Percentiles rank a stretch among this genome's conserved stretches.
Evolutionary conservation across 805 yeast genomes (phyloP).

Genomic region (Wilhelminamyces savonicus): DNA sequence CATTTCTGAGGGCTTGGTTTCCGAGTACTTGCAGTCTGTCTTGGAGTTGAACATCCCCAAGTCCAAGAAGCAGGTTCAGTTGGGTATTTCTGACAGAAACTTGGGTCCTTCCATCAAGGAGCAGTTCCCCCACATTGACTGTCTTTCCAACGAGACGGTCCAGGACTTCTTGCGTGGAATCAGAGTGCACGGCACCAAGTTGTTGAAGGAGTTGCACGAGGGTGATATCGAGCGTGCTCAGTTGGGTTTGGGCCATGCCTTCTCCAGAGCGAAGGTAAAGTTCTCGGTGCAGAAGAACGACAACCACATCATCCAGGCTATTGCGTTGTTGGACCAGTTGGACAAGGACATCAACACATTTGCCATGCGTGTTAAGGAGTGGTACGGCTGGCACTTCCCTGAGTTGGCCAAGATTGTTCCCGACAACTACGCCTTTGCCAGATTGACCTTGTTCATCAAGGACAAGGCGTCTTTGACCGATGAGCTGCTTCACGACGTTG

Average conservation of each 20-base stretch:
- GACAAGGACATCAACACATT: conserved; percentile 98
- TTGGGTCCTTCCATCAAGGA: conserved; percentile 97
- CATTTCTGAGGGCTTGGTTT: conserved; percentile 92
- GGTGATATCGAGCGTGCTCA: conserved; percentile 98
- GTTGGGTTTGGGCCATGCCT: conserved; percentile 97
- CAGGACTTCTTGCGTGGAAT: conserved; percentile 95
- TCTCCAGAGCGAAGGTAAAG: conserved; percentile 98
- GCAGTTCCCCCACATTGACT: conserved; percentile 79
- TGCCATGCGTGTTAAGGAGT: conserved; percentile 94
- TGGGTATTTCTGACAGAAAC: conserved; percentile 92
- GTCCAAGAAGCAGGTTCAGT: conserved; percentile 58
- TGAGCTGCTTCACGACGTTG: conserved; percentile 90
- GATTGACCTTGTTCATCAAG: conserved; percentile 71
- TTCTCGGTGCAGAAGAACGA: conserved; percentile 97
- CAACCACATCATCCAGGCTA: conserved; percentile 98
- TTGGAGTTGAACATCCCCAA: conserved; percentile 89
- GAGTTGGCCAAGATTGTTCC: conserved; percentile 88
- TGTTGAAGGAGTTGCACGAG: conserved; percentile 84
- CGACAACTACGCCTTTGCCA: conserved; percentile 84
- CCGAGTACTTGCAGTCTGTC: conserved; percentile 84
- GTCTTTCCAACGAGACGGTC: conserved; percentile 83
- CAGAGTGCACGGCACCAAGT: conserved; percentile 82
- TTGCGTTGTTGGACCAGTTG: conserved; percentile 93
- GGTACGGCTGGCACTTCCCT: conserved; percentile 99
- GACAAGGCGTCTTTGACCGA: conserved; percentile 86